Evolutionary conservation across 2,329 filamentous ascomycete genomes (phyloP), one percentile per base, ranked within the genome.

Genomic region (Penicillium brasilianum): DNA sequence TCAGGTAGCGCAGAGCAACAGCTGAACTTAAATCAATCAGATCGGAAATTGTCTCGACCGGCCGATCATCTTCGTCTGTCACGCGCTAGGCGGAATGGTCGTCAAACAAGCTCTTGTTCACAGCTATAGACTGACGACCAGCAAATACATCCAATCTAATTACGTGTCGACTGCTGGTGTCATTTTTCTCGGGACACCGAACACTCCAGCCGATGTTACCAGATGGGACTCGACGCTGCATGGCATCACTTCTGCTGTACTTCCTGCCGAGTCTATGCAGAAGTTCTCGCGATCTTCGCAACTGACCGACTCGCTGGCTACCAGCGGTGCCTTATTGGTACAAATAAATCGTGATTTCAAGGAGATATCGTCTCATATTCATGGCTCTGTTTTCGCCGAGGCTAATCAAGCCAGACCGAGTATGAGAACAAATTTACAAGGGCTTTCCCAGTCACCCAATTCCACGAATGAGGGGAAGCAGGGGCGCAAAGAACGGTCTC

Each of bases 151-250:
- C 39, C 84, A 89, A n/a, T 88, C 88, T 10, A 85, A 92, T 56
- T 92, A 85, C 66, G 83, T 92, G 9, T 92, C 89, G 0, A 93
- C 90, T 0, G 93, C 88, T 69, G 90, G 87, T 25, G 85, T 93
- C 59, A 82, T 93, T 37, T 93, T 93, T 72, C 82, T 93, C 30
- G 90, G 90, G 13, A 93, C 90, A 14, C 90, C 90, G 7, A 90
- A 93, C 73, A 85, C 83, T 20, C 90, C 89, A 11, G 87, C 88
- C 1, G 87, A 88, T 64, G 77, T 88, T 1, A 89, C 89, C 1
- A 83, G 85, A 66, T 91, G 89, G 88, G 89, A 86, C 0, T 77
- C 84, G 13, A 78, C 89, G 58, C 77, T 92, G 39, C 88, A 92
- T 74, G 84, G 83, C 65, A 89, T 92, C 80, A 86, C 87, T 53